phyloP scores from a whole-genome alignment of 176 grass and related monocot genomes.

The Cenchrus americanus region DNA sequence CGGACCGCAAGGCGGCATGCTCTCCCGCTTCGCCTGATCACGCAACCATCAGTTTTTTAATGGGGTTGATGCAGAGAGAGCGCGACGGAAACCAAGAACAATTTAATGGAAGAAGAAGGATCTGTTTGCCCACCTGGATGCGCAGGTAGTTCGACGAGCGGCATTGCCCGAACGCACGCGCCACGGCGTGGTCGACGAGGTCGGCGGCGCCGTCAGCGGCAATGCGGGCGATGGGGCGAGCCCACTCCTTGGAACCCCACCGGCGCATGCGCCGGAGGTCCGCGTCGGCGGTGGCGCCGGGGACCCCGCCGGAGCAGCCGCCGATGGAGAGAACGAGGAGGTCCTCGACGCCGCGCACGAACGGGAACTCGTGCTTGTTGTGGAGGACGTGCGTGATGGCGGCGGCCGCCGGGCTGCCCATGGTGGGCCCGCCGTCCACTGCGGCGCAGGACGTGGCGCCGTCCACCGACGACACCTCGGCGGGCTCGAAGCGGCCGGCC shows the following conservation, averaged over 20 bases:
- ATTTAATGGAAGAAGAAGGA: neutral
- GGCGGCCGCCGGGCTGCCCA: slow-evolving; percentile 83
- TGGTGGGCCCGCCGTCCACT: slow-evolving; percentile 75
- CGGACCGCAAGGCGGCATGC: slow-evolving; percentile 49
- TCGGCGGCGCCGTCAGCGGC: slow-evolving; percentile 89
- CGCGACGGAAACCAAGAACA: neutral
- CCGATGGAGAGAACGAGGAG: slow-evolving; percentile 94
- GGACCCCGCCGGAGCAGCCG: slow-evolving; percentile 54
- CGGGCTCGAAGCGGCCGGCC: slow-evolving; percentile 80
- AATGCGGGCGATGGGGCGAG: slow-evolving; percentile 83
- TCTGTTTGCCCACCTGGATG: slow-evolving; percentile 69
- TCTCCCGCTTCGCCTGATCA: slow-evolving; percentile 70
- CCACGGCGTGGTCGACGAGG: slow-evolving; percentile 97
- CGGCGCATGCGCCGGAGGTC: slow-evolving; percentile 54
- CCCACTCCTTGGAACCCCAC: slow-evolving; percentile 92
- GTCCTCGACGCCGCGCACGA: slow-evolving; percentile 98
- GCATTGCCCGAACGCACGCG: slow-evolving; percentile 89
- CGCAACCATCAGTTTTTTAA: too few relatives aligned
- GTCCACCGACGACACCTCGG: slow-evolving; percentile 78
- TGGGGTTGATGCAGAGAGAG: neutral
- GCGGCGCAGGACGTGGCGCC: slow-evolving; percentile 66
- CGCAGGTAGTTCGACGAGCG: slow-evolving; percentile 86
- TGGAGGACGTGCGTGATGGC: slow-evolving; percentile 98
- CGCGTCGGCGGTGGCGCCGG: slow-evolving; percentile 27
- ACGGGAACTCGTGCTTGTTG: slow-evolving; percentile 99